These are phyloP conservation scores for Phytophthora chlamydospora DNA, from an alignment of 352 stramenopile species.

Conservation along the genomic window DNA sequence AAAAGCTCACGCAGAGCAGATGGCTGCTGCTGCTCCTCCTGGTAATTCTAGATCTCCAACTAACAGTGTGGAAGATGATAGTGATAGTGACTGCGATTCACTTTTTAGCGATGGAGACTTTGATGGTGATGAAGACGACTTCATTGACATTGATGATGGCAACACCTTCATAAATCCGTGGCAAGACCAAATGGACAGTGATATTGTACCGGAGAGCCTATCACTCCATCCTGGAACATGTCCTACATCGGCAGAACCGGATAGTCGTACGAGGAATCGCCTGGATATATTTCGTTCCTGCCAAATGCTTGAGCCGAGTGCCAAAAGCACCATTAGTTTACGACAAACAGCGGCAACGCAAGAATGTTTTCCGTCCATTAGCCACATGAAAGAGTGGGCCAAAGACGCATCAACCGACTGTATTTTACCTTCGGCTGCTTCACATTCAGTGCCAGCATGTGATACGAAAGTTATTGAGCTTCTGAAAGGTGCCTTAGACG, in stretches of 20 bases:
- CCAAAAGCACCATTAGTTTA: background rate
- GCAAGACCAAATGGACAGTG: background rate
- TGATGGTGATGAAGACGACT: background rate
- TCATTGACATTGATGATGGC: background rate
- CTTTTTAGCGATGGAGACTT: too few species aligned
- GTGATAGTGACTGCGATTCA: too few species aligned
- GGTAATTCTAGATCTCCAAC: too few species aligned
- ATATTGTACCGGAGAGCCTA: background rate
- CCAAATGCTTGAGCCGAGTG: background rate
- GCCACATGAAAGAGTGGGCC: background rate
- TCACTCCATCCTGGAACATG: background rate
- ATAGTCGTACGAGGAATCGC: background rate
- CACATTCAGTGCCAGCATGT: background rate
- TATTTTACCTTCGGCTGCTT: background rate
- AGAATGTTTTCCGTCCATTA: background rate
- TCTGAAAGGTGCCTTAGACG: background rate
- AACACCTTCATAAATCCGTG: background rate
- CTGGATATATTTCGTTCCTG: background rate
- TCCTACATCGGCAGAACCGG: background rate
- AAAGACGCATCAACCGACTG: background rate
- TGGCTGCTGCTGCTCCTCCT: too few species aligned
- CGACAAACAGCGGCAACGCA: background rate
- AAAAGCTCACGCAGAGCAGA: too few species aligned
- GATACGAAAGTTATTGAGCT: conserved; percentile 3
- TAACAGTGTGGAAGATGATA: too few species aligned